Evolutionary conservation across 1,284 basidiomycete genomes (phyloP), one percentile per base, ranked within the genome.

Genomic region (Fomitiporia mediterranea): DNA sequence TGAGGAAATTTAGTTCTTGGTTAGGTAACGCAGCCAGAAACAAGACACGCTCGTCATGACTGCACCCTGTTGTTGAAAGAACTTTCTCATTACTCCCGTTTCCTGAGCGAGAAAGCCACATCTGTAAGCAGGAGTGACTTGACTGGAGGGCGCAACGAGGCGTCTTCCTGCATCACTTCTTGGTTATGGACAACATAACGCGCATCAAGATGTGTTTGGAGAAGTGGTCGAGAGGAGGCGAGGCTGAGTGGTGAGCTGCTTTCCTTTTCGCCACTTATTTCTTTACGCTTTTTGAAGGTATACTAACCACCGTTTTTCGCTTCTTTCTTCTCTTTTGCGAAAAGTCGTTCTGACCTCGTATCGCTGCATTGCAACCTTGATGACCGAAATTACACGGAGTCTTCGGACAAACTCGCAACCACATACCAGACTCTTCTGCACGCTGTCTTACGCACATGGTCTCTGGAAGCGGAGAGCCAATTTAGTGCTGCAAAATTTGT

Each of bases 341-440:
- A 32, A 28, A 87, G 84, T 69, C 82, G 81, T 65, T 77, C 74
- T 64, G 76, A 81, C 55, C 73, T 86, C 62, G 72, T 74, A 65
- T 70, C 73, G 50, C 76, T 77, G 32, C 84, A 85, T 67, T 77
- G 75, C 58, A 81, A 80, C 66, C 75, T 78, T 13, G 70, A 75
- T 54, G 77, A 84, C 66, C n/a, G n/a, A n/a, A n/a, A n/a, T n/a
- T n/a, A n/a, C n/a, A 67, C 77, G 2, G 71, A 70, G 28, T 78
- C 71, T 56, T 66, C 75, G 46, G 83, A 84, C 63, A 69, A 77
- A 23, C 72, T 89, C 19, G 78, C 79, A 11, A 84, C 81, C 13
- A 77, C 74, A 1, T 90, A 88, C 63, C 79, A 88, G 62, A 79
- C 84, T 2, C 73, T 89, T 38, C 63, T 89, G 7, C 76, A 74